Conservation (phyloP, 1,139 yeast species). For the Lodderomyces theae region DNA sequence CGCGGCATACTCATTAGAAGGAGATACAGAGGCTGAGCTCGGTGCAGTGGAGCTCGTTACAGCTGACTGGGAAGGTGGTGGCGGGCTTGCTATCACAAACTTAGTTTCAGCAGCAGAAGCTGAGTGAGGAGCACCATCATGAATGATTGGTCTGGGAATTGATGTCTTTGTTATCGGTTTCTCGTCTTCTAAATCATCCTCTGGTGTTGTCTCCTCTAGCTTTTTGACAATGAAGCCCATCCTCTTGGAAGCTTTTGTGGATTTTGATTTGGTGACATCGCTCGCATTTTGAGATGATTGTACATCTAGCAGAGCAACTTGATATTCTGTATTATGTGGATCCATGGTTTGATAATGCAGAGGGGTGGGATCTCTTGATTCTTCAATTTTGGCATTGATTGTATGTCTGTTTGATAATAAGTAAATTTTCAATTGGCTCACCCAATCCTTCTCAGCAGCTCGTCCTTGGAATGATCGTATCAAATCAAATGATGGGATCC, state of each 20-base stretch:
- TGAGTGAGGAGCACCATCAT: conserved; percentile 5
- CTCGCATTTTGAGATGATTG: conserved; percentile 49
- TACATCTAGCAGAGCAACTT: conserved; percentile 21
- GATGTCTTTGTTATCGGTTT: neutral
- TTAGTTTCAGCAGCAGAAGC: conserved; percentile 28
- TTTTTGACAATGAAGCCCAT: conserved; percentile 66
- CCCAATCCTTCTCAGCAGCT: conserved; percentile 51
- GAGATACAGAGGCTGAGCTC: conserved; percentile 13
- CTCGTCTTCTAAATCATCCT: conserved; percentile 6
- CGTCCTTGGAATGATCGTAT: conserved; percentile 36
- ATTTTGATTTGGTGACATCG: conserved; percentile 35
- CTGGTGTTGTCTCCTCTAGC: conserved; percentile 23
- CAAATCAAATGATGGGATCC: conserved; percentile 45
- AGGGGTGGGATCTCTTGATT: conserved; percentile 9
- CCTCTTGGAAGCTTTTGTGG: conserved; percentile 57
- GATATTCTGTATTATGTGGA: neutral
- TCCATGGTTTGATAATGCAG: conserved; percentile 2
- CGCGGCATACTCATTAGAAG: conserved; percentile 9
- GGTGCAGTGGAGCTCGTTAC: conserved; percentile 11
- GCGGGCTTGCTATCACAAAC: conserved; percentile 22
- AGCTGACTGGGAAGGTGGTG: conserved; percentile 15
- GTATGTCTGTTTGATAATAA: conserved; percentile 28
- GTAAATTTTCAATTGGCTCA: conserved; percentile 48
- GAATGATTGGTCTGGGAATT: neutral
- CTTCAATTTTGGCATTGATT: conserved; percentile 24